Percentiles rank a stretch among this genome's conserved stretches.
These are phyloP conservation scores for Penicillium vulpinum DNA, from an alignment of 2,329 filamentous ascomycete species.

Conservation along the genomic window DNA sequence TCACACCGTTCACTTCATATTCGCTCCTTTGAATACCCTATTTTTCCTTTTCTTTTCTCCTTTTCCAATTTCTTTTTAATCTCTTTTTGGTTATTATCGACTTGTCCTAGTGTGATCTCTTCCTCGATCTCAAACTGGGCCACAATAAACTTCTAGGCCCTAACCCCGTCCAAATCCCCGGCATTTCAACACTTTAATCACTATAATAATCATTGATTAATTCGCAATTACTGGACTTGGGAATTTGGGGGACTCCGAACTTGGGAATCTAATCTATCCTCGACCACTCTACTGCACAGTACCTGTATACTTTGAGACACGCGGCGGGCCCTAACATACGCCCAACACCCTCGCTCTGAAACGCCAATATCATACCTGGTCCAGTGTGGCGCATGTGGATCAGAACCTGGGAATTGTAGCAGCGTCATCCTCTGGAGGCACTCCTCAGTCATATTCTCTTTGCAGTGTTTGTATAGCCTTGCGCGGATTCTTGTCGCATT, in stretches of 20 bases:
- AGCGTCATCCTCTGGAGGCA: conserved; percentile 16
- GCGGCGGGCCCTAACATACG: conserved; percentile 1
- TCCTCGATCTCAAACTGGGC: conserved; percentile 17
- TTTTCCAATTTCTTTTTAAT: conserved; percentile 17
- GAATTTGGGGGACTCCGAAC: conserved; percentile 1
- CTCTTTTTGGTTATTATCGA: conserved; percentile 11
- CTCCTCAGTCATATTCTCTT: conserved; percentile 9
- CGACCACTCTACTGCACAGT: conserved; percentile 14
- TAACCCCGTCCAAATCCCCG: conserved; percentile 6
- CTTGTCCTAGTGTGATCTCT: conserved; percentile 13
- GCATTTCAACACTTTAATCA: conserved; percentile 21
- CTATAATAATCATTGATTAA: conserved; percentile 28
- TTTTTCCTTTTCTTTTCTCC: conserved; percentile 11
- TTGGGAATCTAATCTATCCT: conserved; percentile 21
- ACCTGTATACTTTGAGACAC: conserved; percentile 3
- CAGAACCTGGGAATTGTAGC: conserved; percentile 12
- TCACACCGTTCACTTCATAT: conserved; percentile 23
- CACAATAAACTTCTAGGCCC: conserved; percentile 18
- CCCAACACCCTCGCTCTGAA: conserved; percentile 15
- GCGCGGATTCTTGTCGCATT: conserved; percentile 9
- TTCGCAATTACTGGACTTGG: conserved; percentile 12
- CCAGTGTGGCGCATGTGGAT: conserved; percentile 20
- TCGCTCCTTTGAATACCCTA: conserved; percentile 27
- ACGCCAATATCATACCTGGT: conserved; percentile 19
- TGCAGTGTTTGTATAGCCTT: conserved; percentile 19